These are phyloP conservation scores for Porodaedalea pini DNA, from an alignment of 1,284 basidiomycete species.

Conservation along the genomic window DNA sequence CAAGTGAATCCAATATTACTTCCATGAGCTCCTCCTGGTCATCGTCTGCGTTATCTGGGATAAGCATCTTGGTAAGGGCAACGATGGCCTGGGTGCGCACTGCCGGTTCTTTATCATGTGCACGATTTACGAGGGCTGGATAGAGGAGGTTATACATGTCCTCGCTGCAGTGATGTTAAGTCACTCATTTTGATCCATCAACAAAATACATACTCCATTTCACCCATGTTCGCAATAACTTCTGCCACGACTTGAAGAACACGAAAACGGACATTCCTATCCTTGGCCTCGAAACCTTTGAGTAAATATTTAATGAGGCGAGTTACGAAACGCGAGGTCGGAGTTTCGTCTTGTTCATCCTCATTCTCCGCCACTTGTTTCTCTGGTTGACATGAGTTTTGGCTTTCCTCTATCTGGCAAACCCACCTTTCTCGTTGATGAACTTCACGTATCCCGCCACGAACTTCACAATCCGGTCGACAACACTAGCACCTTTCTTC, in stretches of 20 bases:
- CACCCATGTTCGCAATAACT: slow-evolving; percentile 76
- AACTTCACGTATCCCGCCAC: slow-evolving; percentile 80
- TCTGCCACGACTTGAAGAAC: slow-evolving; percentile 78
- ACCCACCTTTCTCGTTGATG: slow-evolving; percentile 70
- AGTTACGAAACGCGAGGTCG: slow-evolving; percentile 71
- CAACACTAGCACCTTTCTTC: slow-evolving; percentile 81
- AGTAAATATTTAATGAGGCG: slow-evolving; percentile 77
- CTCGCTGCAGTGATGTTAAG: slow-evolving; percentile 52
- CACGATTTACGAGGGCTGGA: slow-evolving; percentile 68
- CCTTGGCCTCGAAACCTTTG: slow-evolving; percentile 84
- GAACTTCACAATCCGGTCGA: slow-evolving; percentile 84
- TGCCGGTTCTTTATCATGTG: slow-evolving; percentile 81
- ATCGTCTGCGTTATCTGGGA: slow-evolving; percentile 60
- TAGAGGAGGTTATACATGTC: slow-evolving; percentile 74
- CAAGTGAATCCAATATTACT: slow-evolving; percentile 70
- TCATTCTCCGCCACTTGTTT: neutral
- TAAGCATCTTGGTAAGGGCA: slow-evolving; percentile 82
- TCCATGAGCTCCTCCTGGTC: slow-evolving; percentile 65
- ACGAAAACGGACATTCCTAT: slow-evolving; percentile 84
- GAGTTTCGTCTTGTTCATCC: slow-evolving; percentile 56
- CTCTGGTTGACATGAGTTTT: neutral
- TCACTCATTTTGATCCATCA: neutral
- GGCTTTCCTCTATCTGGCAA: neutral
- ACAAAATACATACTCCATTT: slow-evolving; percentile 68
- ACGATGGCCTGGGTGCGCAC: slow-evolving; percentile 85